Evolutionary conservation across 1,284 basidiomycete genomes (phyloP), one percentile per base, ranked within the genome.

Genomic region (Mycosarcoma mackinlayi): DNA sequence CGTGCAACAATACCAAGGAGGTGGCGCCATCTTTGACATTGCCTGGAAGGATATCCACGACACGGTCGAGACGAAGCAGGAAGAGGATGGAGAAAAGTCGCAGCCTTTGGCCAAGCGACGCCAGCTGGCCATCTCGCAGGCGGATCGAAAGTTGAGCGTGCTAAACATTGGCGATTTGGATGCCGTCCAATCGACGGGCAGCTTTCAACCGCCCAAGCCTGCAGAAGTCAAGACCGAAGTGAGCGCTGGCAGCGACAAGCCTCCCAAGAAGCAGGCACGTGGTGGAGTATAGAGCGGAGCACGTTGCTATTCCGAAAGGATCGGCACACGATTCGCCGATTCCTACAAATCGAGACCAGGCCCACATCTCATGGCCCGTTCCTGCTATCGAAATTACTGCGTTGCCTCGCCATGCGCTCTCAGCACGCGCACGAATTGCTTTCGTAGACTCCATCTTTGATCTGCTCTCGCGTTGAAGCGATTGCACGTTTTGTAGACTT

Each of bases 81-180:
- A 60, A 16, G 48, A 38, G 37, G 37, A 6, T 21, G 37, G 41
- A n/a, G 14, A 27, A 41, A 50, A 57, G 34, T 42, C 53, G 11
- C 51, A 30, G 23, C 30, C 42, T 39, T 37, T 58, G 34, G 56
- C 58, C 13, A 52, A 57, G 23, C 53, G 56, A 24, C 72, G 78
- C 30, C 75, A 76, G 54, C 69, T 81, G 16, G 77, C 78, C 40
- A 56, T 80, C 16, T 73, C 77, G 16, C 78, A 79, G 54, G 74
- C 75, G 4, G 76, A 81, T 53, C 67, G 71, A 49, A 69, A 62
- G 60, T 56, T 81, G 11, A 70, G 60, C 16, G 73, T 81, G 11
- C 70, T 81, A 31, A 67, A 80, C 39, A 55, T 80, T 6, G 39
- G 48, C 28, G 52, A 73, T 40, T 46, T 70, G 39, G 73, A 67